These are phyloP conservation scores for Verticillium isaacii DNA, from an alignment of 2,329 filamentous ascomycete genomes.

Conservation along the genomic window DNA sequence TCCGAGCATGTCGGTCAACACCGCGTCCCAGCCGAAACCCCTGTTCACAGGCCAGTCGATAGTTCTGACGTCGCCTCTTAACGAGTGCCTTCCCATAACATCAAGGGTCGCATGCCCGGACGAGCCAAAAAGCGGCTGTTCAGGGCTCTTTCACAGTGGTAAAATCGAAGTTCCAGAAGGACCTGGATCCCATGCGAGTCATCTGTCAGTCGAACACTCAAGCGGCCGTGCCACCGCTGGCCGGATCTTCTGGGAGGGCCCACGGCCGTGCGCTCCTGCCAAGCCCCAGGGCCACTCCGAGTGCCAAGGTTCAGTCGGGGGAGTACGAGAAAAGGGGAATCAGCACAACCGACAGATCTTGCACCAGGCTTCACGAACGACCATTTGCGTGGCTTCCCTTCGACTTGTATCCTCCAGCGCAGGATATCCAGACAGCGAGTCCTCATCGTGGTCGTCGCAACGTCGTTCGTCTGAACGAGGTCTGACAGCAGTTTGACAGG, in stretches of 20 bases:
- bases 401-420: background rate
- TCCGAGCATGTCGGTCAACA: no score
- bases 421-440: background rate
- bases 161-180: background rate
- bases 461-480: background rate
- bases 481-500: background rate
- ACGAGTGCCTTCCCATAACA: background rate
- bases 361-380: no score
- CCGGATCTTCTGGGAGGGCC: background rate
- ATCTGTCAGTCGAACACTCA: background rate
- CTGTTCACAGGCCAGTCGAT: no score
- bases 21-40: no score
- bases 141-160: background rate
- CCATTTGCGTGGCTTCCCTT: no score
- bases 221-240: background rate
- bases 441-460: background rate
- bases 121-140: background rate
- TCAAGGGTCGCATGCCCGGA: background rate
- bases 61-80: no score
- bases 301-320: background rate
- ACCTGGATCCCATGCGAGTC: background rate
- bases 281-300: background rate
- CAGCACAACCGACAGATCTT: no score
- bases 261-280: background rate
- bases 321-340: background rate